Evolutionary conservation across 2,329 filamentous ascomycete species (phyloP).

Genomic region (Aspergillus brunneoviolaceus): DNA sequence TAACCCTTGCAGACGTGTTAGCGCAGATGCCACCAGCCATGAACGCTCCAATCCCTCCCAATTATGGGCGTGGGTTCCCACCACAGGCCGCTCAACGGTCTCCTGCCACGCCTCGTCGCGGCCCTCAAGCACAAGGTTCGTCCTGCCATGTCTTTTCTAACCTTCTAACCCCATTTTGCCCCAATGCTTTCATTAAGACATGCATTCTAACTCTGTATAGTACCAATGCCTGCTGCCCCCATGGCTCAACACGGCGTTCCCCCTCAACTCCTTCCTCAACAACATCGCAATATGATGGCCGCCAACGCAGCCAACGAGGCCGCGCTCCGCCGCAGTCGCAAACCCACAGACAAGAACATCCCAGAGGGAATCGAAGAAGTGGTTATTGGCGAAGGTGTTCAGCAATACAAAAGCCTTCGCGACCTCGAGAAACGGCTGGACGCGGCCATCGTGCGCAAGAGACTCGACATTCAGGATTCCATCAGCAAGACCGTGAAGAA

Average conservation of each 20-base stretch:
- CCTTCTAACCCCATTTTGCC: background rate
- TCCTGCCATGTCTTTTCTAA: constrained; percentile 13
- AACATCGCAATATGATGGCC: constrained; percentile 35
- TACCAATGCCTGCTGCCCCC: constrained; percentile 34
- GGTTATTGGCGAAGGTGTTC: constrained; percentile 76
- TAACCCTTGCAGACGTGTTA: constrained; percentile 6
- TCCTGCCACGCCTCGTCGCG: constrained; percentile 44
- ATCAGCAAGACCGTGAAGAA: constrained; percentile 74
- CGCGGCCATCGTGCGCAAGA: constrained; percentile 90
- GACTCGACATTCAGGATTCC: constrained; percentile 83
- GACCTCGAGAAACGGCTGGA: constrained; percentile 87
- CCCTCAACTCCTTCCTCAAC: constrained; percentile 37
- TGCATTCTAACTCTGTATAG: constrained; percentile 21
- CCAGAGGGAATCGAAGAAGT: constrained; percentile 85
- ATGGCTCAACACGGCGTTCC: constrained; percentile 40
- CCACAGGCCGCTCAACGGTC: constrained; percentile 42
- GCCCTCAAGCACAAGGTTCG: constrained; percentile 39
- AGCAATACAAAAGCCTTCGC: constrained; percentile 78
- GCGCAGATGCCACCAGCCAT: constrained; percentile 24
- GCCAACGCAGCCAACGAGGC: constrained; percentile 36
- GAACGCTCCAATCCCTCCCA: constrained; percentile 44
- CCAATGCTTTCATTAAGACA: background rate
- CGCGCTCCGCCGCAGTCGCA: constrained; percentile 77
- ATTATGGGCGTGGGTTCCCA: constrained; percentile 44
- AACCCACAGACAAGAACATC: constrained; percentile 92